Evolutionary conservation across 148 eudicot species (phyloP).

Genomic region (Camellia japonica): DNA sequence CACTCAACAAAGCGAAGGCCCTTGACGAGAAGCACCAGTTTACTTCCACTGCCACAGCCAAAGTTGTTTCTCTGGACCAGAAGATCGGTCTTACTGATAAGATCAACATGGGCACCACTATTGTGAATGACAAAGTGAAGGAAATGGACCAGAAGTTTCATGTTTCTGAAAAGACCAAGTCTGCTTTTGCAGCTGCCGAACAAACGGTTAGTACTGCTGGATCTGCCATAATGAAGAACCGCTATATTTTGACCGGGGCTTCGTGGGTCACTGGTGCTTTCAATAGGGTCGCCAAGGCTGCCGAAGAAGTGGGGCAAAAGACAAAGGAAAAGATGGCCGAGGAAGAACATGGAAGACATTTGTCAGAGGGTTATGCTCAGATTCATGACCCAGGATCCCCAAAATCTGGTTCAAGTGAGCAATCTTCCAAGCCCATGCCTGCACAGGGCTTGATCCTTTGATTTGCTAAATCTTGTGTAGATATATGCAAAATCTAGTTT

Average conservation of each 20-base stretch:
- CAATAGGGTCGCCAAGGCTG: conserved; percentile 69
- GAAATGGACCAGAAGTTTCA: conserved; percentile 90
- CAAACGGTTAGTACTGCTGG: conserved; percentile 84
- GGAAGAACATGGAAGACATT: conserved; percentile 46
- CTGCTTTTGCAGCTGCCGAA: conserved; percentile 79
- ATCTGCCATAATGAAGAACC: conserved; percentile 85
- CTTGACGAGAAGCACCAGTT: conserved; percentile 77
- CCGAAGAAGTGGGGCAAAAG: conserved; percentile 73
- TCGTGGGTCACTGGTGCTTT: conserved; percentile 92
- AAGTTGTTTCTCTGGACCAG: conserved; percentile 79
- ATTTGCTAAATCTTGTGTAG: conserved; percentile 7
- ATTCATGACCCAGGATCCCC: conserved; percentile 30
- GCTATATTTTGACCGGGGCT: conserved; percentile 74
- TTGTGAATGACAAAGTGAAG: conserved; percentile 80
- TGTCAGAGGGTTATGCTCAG: conserved; percentile 46
- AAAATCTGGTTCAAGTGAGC: conserved; percentile 14
- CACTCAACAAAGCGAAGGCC: conserved; percentile 70
- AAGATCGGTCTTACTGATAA: conserved; percentile 80
- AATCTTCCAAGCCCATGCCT: conserved; percentile 21
- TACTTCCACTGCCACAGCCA: conserved; percentile 80
- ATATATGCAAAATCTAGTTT: neutral
- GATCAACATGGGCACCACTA: conserved; percentile 58
- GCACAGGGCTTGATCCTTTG: conserved; percentile 29
- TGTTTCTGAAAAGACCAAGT: conserved; percentile 22
- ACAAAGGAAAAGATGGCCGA: conserved; percentile 67